These are phyloP conservation scores for Dactylonectria macrodidyma DNA, from an alignment of 2,329 filamentous ascomycete genomes.

Conservation along the genomic window DNA sequence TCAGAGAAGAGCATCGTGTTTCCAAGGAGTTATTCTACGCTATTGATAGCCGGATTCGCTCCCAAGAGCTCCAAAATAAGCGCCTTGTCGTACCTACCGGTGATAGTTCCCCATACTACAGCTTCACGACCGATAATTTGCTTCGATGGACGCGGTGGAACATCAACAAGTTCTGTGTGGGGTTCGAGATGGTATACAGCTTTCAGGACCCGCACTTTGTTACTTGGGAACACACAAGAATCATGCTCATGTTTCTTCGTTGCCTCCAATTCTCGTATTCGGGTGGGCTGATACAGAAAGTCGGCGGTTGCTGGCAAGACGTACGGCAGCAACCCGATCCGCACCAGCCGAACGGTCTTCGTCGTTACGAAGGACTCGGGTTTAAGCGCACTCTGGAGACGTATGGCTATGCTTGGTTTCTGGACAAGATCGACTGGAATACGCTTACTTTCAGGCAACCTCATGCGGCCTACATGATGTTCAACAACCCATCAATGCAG, in stretches of 20 bases:
- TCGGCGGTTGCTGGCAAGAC: neutral
- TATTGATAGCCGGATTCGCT: neutral
- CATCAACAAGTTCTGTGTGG: constrained; percentile 9
- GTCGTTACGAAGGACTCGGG: constrained; percentile 1
- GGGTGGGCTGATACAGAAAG: constrained; percentile 2
- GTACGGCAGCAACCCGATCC: neutral
- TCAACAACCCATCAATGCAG: constrained; percentile 20
- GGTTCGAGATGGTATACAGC: constrained; percentile 14
- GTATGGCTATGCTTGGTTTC: constrained; percentile 20
- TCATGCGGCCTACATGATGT: constrained; percentile 15
- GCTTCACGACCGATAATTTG: constrained; percentile 1
- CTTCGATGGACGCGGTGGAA: constrained; percentile 1
- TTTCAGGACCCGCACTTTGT: constrained; percentile 11
- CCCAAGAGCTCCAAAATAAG: neutral
- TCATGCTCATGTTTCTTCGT: constrained; percentile 11
- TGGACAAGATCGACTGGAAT: constrained; percentile 16
- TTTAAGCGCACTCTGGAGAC: constrained; percentile 8
- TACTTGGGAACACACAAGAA: constrained; percentile 11
- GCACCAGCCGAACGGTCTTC: constrained; percentile 5
- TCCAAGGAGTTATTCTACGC: constrained; percentile 5
- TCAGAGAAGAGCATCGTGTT: constrained; percentile 10
- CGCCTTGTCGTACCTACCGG: neutral
- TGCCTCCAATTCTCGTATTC: constrained; percentile 10
- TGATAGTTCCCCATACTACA: constrained; percentile 2
- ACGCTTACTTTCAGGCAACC: neutral